Conservation (phyloP, 306 rosid species). For the Benincasa hispida region DNA sequence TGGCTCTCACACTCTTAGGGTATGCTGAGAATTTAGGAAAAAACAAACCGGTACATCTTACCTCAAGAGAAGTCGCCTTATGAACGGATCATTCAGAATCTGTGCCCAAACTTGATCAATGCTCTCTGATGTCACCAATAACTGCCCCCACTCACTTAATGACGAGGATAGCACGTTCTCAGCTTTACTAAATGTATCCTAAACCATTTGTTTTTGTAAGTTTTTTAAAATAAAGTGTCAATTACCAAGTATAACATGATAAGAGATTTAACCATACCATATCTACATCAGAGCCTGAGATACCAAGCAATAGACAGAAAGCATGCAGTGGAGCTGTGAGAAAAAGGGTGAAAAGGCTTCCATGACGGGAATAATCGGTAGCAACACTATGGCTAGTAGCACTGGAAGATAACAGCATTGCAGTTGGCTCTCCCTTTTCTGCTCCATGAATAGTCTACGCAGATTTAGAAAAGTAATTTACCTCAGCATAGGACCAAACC, state of each 20-base stretch:
- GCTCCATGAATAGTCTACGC: conserved; percentile 55
- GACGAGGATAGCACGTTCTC: conserved; percentile 53
- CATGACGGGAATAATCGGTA: conserved; percentile 37
- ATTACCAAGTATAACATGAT: conserved; percentile 8
- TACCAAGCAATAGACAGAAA: conserved; percentile 63
- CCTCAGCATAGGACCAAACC: background rate
- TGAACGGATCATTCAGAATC: conserved; percentile 66
- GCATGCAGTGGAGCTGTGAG: conserved; percentile 91
- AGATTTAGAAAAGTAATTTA: background rate
- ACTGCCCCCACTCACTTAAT: conserved; percentile 54
- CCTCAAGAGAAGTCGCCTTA: conserved; percentile 87
- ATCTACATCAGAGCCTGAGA: conserved; percentile 59
- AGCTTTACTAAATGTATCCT: conserved; percentile 70
- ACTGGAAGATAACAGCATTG: conserved; percentile 83
- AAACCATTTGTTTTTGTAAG: conserved; percentile 15
- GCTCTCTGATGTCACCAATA: conserved; percentile 41
- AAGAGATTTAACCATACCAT: conserved; percentile 31
- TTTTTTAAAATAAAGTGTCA: background rate
- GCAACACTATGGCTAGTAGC: conserved; percentile 28
- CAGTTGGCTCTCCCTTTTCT: conserved; percentile 74
- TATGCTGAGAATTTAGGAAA: background rate
- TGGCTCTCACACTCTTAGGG: background rate
- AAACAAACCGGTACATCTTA: conserved; percentile 5
- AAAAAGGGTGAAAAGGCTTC: conserved; percentile 84
- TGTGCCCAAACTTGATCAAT: conserved; percentile 87